A percentile compares a stretch with the other conserved stretches of the same genome.
Evolutionary conservation across 768 basidiomycete species (phyloP).

Genomic region (Gymnopilus junonius): DNA sequence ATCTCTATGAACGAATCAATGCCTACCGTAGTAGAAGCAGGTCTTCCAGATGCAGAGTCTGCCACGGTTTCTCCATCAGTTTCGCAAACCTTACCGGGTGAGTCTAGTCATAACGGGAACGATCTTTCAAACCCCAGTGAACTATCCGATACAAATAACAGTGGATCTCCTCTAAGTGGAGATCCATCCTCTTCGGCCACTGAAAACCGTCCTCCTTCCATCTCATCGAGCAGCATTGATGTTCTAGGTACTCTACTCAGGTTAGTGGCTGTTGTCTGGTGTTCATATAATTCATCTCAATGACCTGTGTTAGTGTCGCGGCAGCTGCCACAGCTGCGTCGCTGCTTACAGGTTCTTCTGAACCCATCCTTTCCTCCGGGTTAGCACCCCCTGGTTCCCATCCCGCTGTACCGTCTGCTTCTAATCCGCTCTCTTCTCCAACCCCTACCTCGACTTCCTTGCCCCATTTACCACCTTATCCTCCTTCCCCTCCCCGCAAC

Average conservation of each 20-base stretch:
- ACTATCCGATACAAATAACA: not conserved
- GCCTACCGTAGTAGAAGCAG: conserved; percentile 3
- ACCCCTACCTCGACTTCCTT: conserved; percentile 43
- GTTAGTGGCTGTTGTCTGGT: conserved; percentile 40
- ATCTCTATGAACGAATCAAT: conserved; percentile 7
- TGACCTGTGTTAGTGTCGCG: conserved; percentile 56
- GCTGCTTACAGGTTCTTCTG: conserved; percentile 72
- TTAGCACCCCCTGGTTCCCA: conserved; percentile 43
- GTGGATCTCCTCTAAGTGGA: not conserved
- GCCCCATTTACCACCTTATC: conserved; percentile 19
- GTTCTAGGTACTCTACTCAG: conserved; percentile 84
- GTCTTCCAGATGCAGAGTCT: conserved; percentile 20
- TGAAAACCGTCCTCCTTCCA: conserved; percentile 32
- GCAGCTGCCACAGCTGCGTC: conserved; percentile 93
- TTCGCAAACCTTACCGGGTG: conserved; percentile 10
- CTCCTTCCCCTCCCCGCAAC: conserved; percentile 51
- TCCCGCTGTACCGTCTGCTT: conserved; percentile 2
- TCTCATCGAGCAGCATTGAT: conserved; percentile 79
- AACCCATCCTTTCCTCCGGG: conserved; percentile 63
- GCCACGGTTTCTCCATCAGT: not conserved
- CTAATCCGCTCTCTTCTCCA: conserved; percentile 12
- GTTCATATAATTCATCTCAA: not conserved
- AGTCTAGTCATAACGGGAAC: conserved; percentile 1
- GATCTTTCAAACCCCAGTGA: conserved; percentile 11
- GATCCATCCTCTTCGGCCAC: not conserved